Conservation (phyloP, 768 basidiomycete species). For the Paxillus involutus region DNA sequence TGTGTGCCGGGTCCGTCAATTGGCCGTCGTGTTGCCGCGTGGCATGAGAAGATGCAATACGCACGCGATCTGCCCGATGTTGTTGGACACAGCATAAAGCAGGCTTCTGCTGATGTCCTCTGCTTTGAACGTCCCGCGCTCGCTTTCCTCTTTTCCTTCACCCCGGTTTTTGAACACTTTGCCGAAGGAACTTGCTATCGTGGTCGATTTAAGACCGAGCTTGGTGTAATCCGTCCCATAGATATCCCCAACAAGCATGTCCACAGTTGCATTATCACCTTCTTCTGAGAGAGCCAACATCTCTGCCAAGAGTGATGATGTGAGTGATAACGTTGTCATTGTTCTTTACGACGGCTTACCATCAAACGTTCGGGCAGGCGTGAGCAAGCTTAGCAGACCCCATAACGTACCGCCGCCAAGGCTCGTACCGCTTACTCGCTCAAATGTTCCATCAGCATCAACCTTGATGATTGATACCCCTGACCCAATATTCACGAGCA, state of each 20-base stretch:
- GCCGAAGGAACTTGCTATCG: conserved; percentile 97
- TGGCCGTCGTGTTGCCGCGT: not conserved
- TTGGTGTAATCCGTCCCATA: conserved; percentile 97
- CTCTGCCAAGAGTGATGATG: conserved; percentile 50
- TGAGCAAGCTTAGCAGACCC: conserved; percentile 92
- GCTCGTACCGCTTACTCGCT: conserved; percentile 96
- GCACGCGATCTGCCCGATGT: conserved; percentile 99
- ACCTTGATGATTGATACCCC: conserved; percentile 98
- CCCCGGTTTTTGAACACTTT: conserved; percentile 94
- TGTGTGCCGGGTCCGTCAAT: conserved; percentile 17
- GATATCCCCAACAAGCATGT: conserved; percentile 99
- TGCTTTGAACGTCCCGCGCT: conserved; percentile 76
- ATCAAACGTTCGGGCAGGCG: conserved; percentile 94
- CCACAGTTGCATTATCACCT: conserved; percentile 91
- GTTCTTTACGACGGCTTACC: conserved; percentile 56
- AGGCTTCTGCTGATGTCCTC: conserved; percentile 95
- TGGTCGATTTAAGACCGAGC: conserved; percentile 94
- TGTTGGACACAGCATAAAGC: conserved; percentile 96
- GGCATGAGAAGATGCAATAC: conserved; percentile 36
- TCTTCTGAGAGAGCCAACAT: conserved; percentile 93
- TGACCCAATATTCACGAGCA: conserved; percentile 97
- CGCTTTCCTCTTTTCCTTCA: conserved; percentile 27
- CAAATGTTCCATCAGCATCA: conserved; percentile 91
- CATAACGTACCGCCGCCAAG: conserved; percentile 96
- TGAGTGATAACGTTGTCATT: not conserved